A percentile compares a stretch with the other conserved stretches of the same genome.
Evolutionary conservation across 495 filamentous ascomycete species (phyloP).

Genomic region (Xylaria palmicola): DNA sequence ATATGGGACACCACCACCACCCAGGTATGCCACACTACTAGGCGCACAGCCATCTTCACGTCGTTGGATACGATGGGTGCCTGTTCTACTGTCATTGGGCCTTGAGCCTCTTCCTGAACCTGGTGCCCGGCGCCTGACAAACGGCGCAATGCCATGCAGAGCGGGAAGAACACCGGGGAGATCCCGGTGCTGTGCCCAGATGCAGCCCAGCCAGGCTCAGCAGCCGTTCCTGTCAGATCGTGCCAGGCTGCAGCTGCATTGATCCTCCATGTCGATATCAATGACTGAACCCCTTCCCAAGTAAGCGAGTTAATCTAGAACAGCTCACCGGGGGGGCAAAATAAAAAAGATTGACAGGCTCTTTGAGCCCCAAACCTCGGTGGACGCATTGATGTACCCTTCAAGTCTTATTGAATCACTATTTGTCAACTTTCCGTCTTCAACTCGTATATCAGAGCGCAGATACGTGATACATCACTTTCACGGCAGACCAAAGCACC

Average conservation of each 20-base stretch:
- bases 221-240: conserved; percentile 15
- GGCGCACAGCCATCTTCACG: neutral
- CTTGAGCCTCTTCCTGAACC: neutral
- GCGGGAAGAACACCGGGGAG: conserved; percentile 2
- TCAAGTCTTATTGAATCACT: neutral
- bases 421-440: conserved; percentile 10
- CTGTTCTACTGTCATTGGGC: neutral
- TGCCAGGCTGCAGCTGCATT: neutral
- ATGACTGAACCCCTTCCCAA: neutral
- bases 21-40: neutral
- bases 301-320: neutral
- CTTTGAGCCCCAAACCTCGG: conserved; percentile 2
- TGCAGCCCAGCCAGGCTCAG: conserved; percentile 13
- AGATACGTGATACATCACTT: conserved; percentile 13
- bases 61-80: neutral
- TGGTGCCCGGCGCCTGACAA: neutral
- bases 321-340: neutral
- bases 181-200: conserved; percentile 3
- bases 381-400: neutral
- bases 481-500: neutral
- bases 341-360: neutral
- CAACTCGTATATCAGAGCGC: conserved; percentile 6
- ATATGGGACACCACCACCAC: neutral
- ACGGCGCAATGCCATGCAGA: conserved; percentile 3
- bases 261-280: neutral